Base-by-base conservation (phyloP, 495 filamentous ascomycete genomes). In the Lasiosphaeriaceae sp. region DNA sequence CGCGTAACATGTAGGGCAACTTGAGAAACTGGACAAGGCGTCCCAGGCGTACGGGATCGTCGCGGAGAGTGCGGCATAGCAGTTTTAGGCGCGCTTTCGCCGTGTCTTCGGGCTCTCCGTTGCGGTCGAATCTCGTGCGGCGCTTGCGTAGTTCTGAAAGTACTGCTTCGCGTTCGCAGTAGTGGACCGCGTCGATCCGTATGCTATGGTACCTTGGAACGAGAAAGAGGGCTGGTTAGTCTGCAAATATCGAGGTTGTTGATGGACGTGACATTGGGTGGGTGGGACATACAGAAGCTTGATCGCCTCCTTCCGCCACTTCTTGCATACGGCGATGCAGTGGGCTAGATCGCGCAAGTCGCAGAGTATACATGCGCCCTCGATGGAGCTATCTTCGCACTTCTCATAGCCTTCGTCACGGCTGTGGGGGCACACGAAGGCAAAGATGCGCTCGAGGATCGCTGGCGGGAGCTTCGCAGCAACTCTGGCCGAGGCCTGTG, bases 1-100 rank as follows among this genome's bases (percentile, higher is more conserved):
- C 93, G 44, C 94, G 85, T 46, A 90, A 87, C 94, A 96, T 96
- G 70, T 96, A 97, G n/a, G 94, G 90, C 63, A 89, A 86, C 74
- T 96, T 93, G 52, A 98, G 74, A 54, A 86, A 89, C 57, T 87
- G 73, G 11, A 96, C 89, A 23, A 80, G 75, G 5, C 74, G 67
- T 0, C 83, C 90, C 16, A 94, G 74, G 29, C 76, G 74, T 9
- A 79, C 77, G 22, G 80, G 79, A 26, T 87, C 84, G 31, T 92
- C 87, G 55, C 92, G 82, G 34, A 97, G 83, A 0, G 91, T 86
- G 43, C 90, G 84, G 67, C 85, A 89, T 44, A 98, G 80, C 47
- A 96, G 76, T 54, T 82, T 78, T 19, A 98, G 80, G 16, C 94
- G 86, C 55, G 84, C 80, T 56, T 86, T 80, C 4, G 92, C 82